Base-by-base conservation (phyloP, 768 basidiomycete species). In the Pleurotus ostreatus region DNA sequence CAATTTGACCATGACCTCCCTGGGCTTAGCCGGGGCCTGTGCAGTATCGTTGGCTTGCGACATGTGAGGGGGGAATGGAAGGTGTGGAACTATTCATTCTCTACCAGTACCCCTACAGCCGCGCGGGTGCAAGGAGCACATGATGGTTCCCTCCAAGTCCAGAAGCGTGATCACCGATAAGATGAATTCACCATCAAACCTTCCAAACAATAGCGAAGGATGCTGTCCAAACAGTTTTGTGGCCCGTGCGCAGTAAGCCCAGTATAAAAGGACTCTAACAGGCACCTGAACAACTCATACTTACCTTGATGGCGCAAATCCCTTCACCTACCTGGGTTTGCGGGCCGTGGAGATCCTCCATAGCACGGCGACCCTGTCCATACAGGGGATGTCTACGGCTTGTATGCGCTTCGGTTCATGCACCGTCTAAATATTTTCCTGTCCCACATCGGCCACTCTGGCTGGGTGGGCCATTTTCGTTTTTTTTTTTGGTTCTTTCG, bases 331-430 rank as follows among this genome's bases (percentile, higher is more conserved):
- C 66, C 75, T 59, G 79, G 79, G 78, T 70, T 72, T 81, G 71
- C 80, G 80, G 83, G 79, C 74, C 61, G 70, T 75, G 68, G 77
- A 76, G 70, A 73, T 63, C 70, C 76, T 78, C 71, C 82, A 84
- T 84, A 82, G 82, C 82, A 84, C 80, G 82, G 83, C 82, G 82
- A 84, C 83, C 79, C 63, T 84, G 81, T 83, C 82, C 83, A 70
- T 60, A 71, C 78, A 84, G 80, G 78, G 81, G 75, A 76, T 72
- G 65, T 70, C 65, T 64, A 63, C 64, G 75, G 77, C 67, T 84
- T 83, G 82, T 84, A 78, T 85, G 81, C 68, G 81, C 80, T 80
- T 79, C 74, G 83, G 84, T 76, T 77, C 80, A 84, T 84, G 85
- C 84, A 80, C 77, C 71, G 74, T 80, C 81, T 71, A 55, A 81